Evolutionary conservation across 2,329 filamentous ascomycete genomes (phyloP).

Genomic region (Penicillium sp.): DNA sequence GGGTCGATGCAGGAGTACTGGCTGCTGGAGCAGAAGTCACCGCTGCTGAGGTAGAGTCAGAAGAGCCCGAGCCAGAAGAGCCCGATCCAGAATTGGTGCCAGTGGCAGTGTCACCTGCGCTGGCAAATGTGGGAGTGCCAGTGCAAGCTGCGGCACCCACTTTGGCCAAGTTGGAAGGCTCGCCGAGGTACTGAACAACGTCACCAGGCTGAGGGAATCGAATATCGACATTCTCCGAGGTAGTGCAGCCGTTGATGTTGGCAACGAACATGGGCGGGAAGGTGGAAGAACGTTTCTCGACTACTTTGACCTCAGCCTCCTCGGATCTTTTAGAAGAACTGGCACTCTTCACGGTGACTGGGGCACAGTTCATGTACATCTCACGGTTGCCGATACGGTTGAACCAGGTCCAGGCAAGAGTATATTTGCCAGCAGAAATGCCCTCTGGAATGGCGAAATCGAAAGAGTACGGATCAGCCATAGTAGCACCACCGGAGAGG

Average conservation of each 20-base stretch:
- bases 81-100: conserved; percentile 27
- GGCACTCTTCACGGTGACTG: conserved; percentile 63
- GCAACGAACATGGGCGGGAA: conserved; percentile 77
- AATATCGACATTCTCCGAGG: conserved; percentile 57
- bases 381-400: conserved; percentile 91
- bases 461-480: conserved; percentile 58
- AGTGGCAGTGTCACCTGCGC: conserved; percentile 16
- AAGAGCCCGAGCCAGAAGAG: conserved; percentile 24
- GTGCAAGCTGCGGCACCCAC: conserved; percentile 30
- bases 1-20: background rate
- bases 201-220: conserved; percentile 69
- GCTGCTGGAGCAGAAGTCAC: conserved; percentile 3
- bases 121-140: conserved; percentile 34
- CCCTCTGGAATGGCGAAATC: conserved; percentile 70
- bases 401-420: conserved; percentile 91
- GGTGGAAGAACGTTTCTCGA: conserved; percentile 56
- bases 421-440: conserved; percentile 74
- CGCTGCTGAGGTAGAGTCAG: conserved; percentile 23
- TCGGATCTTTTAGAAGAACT: conserved; percentile 44
- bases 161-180: conserved; percentile 37
- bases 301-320: conserved; percentile 18
- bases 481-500: conserved; percentile 50
- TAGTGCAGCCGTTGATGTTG: conserved; percentile 66
- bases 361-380: conserved; percentile 97
- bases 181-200: conserved; percentile 54